These are phyloP conservation scores for Apophysomyces trapeziformis DNA, from an alignment of 371 early-diverging fungal genomes.

Conservation along the genomic window DNA sequence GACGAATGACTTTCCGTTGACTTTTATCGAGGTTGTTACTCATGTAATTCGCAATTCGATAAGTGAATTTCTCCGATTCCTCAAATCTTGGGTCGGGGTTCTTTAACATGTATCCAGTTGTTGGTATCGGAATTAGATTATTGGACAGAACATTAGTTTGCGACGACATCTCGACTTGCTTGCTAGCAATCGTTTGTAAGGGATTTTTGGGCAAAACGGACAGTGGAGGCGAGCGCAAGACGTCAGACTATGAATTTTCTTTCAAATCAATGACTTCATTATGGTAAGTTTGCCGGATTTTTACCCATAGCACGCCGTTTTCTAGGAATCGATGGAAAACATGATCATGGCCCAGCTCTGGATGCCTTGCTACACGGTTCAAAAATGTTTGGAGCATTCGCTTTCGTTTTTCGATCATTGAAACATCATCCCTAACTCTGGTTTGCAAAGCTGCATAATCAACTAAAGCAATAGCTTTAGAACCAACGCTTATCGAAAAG, in stretches of 20 bases:
- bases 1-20: conserved; percentile 70
- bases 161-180: conserved; percentile 28
- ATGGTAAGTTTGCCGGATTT: neutral
- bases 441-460: conserved; percentile 86
- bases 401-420: conserved; percentile 88
- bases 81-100: conserved; percentile 79
- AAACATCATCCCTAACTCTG: conserved; percentile 89
- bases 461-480: conserved; percentile 45
- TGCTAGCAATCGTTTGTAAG: conserved; percentile 48
- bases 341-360: conserved; percentile 84
- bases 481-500: neutral
- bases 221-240: conserved; percentile 59
- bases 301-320: conserved; percentile 67
- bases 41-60: conserved; percentile 74
- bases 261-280: neutral
- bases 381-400: conserved; percentile 94
- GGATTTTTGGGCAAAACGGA: conserved; percentile 64
- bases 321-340: conserved; percentile 89
- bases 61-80: conserved; percentile 80
- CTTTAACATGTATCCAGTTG: conserved; percentile 59
- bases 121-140: conserved; percentile 61
- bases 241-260: conserved; percentile 62
- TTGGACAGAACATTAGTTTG: conserved; percentile 34
- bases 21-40: conserved; percentile 71
- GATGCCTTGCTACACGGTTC: conserved; percentile 87